Evolutionary conservation across 805 yeast genomes (phyloP), one percentile per base, ranked within the genome.

Genomic region (Pichia insulana): DNA sequence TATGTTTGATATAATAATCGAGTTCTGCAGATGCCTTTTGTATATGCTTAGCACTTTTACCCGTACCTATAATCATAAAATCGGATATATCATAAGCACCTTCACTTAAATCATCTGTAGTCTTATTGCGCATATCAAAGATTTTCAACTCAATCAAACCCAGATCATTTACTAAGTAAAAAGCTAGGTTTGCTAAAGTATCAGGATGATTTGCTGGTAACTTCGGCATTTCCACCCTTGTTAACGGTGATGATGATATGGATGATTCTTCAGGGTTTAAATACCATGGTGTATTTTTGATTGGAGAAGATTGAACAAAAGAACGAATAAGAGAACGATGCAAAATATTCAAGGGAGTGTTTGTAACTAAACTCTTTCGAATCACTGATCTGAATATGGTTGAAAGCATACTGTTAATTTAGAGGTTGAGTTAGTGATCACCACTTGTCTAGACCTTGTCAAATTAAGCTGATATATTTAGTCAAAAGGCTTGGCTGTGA

Each of bases 21-120:
- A 88, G 62, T 49, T 77, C 80, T 13, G 64, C 63, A 2, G 83
- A 76, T 2, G 94, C 87, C 47, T 78, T 80, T 49, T 73, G 78
- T 18, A 87, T 63, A 62, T 89, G 97, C 47, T 74, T 79, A 31
- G 77, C 74, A 26, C 89, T 77, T 57, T 80, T 82, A 4, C 95
- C 96, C 0, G 92, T 75, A 16, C 80, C 74, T 0, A 90, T 63
- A 5, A 90, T 63, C 70, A 79, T 72, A 43, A 73, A 69, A 42
- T 71, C 67, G 9, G 71, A 64, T 18, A 68, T 15, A 65, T 54
- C 47, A 51, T 64, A 45, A 11, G 62, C 61, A 18, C 65, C 62
- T 37, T 56, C 62, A 36, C 50, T 53, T 25, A 18, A 22, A 7
- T 46, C 45, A 16, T 47, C 40, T 5, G 35, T 40, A 2, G 15